Conservation (phyloP, 129 eudicot species). For the Escallonia herrerae region DNA sequence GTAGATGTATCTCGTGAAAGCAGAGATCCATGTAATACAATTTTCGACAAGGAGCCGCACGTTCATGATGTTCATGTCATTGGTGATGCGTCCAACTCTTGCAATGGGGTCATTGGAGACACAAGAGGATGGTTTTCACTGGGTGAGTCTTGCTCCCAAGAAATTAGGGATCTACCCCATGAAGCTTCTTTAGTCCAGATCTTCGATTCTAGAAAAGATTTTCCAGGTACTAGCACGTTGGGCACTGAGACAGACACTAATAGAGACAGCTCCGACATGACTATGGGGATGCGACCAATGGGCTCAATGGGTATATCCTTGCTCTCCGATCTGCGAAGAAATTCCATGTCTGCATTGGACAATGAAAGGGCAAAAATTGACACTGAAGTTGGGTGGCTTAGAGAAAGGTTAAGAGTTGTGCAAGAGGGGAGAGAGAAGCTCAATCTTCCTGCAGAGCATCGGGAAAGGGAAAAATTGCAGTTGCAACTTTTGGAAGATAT, state of each 20-base stretch:
- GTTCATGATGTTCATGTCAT: slow-evolving; percentile 68
- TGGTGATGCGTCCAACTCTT: slow-evolving; percentile 22
- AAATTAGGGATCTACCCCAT: slow-evolving; percentile 4
- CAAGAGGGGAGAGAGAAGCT: slow-evolving; percentile 80
- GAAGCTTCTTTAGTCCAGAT: slow-evolving; percentile 11
- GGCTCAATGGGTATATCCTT: slow-evolving; percentile 22
- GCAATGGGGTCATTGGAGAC: slow-evolving; percentile 15
- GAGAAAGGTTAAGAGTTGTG: slow-evolving; percentile 59
- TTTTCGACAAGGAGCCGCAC: slow-evolving; percentile 24
- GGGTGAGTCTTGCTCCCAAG: slow-evolving; percentile 9
- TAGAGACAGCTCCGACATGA: slow-evolving; percentile 30
- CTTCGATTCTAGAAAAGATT: neutral
- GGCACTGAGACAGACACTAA: slow-evolving; percentile 18
- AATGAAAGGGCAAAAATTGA: slow-evolving; percentile 68
- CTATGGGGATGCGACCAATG: slow-evolving; percentile 47
- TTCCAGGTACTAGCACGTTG: slow-evolving; percentile 14
- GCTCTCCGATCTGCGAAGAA: slow-evolving; percentile 28
- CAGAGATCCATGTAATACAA: neutral
- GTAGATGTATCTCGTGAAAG: slow-evolving; percentile 5
- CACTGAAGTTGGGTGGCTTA: slow-evolving; percentile 62
- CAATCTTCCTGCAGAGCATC: slow-evolving; percentile 41
- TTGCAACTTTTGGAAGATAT: slow-evolving; percentile 82
- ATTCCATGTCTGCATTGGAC: slow-evolving; percentile 53
- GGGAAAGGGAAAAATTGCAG: slow-evolving; percentile 65
- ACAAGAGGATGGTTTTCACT: neutral